Base-by-base conservation (phyloP, 257 asterid species). In the Apocynum venetum region DNA sequence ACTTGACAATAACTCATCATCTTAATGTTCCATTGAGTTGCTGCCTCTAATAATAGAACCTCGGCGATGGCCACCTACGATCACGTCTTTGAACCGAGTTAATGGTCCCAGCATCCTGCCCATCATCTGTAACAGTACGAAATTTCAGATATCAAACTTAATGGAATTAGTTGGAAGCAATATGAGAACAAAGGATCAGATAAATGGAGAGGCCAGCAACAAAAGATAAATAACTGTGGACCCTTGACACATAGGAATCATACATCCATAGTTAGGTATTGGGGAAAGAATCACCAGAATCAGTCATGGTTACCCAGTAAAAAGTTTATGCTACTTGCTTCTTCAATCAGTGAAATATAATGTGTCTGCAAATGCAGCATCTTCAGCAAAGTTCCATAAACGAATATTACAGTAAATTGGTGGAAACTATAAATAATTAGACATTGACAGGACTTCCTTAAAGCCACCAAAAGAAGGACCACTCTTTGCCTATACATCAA, bases 31-130 rank as follows among this genome's bases (percentile, higher is more conserved):
- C n/a, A 77, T 14, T 31, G 90, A 85, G 78, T 82, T 66, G 78
- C 83, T 81, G 76, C 90, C 87, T 71, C 89, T 74, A n/a, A 83
- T 47, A 49, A 86, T 74, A 31, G 94, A 88, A 72, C 87, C 91
- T 40, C 84, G 88, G 36, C 76, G 85, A 69, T 85, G 84, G 76
- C 89, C 91, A 75, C 91, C 92, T 68, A 88, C 86, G 53, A 91
- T 75, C 72, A 80, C 83, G 25, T 85, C 91, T 86, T 89, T 91
- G 75, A 91, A 78, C 75, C 92, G 90, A 74, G 90, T 76, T 60
- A 89, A 55, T 56, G 94, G 90, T 40, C 88, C 87, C 31, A 91
- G 64, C 77, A 88, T 66, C 88, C 86, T 73, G 81, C 84, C 76
- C 87, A 85, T 86, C 83, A 76, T 86, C 96, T 91, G 90, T 57